A percentile compares a stretch with the other conserved stretches of the same genome.
phyloP scores from a whole-genome alignment of 1,139 yeast genomes.

The Keqinozyma sinolaborantium region DNA sequence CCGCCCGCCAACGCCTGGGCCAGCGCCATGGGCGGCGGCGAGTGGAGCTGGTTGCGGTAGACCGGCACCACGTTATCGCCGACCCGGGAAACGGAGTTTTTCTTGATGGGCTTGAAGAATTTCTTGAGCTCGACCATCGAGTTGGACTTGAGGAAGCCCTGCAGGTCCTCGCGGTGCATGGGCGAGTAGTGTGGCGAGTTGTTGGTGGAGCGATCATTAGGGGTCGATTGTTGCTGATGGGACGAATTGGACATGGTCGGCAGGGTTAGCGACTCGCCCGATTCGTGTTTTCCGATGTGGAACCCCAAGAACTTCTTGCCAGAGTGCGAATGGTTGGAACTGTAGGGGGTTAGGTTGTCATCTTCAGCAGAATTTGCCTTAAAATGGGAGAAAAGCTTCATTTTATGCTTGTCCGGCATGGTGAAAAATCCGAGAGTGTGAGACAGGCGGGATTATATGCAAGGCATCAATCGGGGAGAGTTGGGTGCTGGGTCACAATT shows the following conservation, averaged over 20 bases:
- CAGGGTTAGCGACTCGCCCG: slow-evolving; percentile 30
- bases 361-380: slow-evolving; percentile 21
- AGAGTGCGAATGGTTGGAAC: slow-evolving; percentile 29
- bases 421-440: slow-evolving; percentile 2
- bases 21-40: slow-evolving; percentile 26
- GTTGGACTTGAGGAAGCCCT: slow-evolving; percentile 28
- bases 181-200: slow-evolving; percentile 12
- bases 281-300: slow-evolving; percentile 37
- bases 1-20: slow-evolving; percentile 3
- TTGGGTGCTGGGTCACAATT: slow-evolving; percentile 1
- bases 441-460: neutral
- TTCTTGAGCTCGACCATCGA: slow-evolving; percentile 42
- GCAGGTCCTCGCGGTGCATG: slow-evolving; percentile 26
- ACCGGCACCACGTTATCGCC: slow-evolving; percentile 11
- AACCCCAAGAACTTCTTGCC: slow-evolving; percentile 33
- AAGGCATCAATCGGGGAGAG: slow-evolving; percentile 1
- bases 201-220: slow-evolving; percentile 10
- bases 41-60: slow-evolving; percentile 25
- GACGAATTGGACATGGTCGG: slow-evolving; percentile 29
- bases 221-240: slow-evolving; percentile 6
- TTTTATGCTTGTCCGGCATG: slow-evolving; percentile 48
- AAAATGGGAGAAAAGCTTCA: slow-evolving; percentile 35
- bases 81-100: slow-evolving; percentile 11
- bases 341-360: slow-evolving; percentile 29
- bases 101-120: slow-evolving; percentile 39